Base-by-base conservation (phyloP, 192 early-diverging fungal species). In the Coemansia asiatica region DNA sequence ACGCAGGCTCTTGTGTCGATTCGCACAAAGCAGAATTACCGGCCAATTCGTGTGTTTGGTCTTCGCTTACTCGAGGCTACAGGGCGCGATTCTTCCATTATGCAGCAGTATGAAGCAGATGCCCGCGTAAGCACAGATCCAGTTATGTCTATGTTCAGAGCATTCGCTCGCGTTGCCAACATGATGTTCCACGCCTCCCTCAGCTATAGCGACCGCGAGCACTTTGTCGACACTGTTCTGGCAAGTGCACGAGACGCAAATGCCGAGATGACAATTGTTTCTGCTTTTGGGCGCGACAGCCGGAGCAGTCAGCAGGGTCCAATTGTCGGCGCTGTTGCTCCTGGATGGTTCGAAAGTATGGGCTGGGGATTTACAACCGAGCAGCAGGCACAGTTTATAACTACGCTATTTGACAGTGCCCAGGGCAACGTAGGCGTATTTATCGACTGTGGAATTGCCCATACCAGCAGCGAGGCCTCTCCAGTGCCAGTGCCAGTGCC, bases 11-110 rank as follows among this genome's bases (percentile, higher is more conserved):
- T 56, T 62, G 85, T 1, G 19, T 12, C 33, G 57, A 83, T 44
- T 44, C 40, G 16, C 21, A 61, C 48, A n/a, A 33, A 31, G 25
- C 56, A 62, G 16, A 8, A 56, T 2, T 68, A 69, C 33, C 66
- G 71, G 51, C 71, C 71, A 0, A 49, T 80, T 21, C 68, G 68
- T 15, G 68, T 88, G 22, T 81, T 79, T 58, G 95, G 90, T 7
- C 76, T 97, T 36, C 88, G 94, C n/a, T 63, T 97, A 18, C 65
- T 95, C 35, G 87, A 90, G 64, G 69, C 93, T 18, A 90, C 90
- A 6, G 87, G 94, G 35, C 90, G 95, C 33, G 84, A 88, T 25
- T 94, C 93, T 0, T 84, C 88, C 13, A 75, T 95, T 12, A 89
- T 97, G 87, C 83, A 87, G 69, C 87, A 88, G n/a, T 72, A 85